A percentile compares a stretch with the other conserved stretches of the same genome.
Evolutionary conservation across 192 early-diverging fungal species (phyloP).

Genomic region (Coemansia sp.): DNA sequence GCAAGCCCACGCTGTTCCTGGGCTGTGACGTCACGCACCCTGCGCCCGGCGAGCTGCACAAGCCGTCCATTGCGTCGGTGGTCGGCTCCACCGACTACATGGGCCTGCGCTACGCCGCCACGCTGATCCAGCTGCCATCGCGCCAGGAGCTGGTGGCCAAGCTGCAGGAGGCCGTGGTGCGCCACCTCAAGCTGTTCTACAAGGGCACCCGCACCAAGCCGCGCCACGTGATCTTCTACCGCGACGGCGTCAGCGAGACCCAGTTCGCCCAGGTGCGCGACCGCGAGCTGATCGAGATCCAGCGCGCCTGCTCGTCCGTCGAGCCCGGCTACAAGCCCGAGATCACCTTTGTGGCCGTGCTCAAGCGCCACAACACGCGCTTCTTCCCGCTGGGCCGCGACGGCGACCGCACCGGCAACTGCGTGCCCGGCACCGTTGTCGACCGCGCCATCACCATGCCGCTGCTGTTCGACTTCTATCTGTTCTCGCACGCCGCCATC

Average conservation of each 20-base stretch:
- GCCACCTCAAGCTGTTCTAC: conserved; percentile 65
- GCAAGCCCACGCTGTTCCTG: conserved; percentile 81
- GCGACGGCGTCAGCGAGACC: conserved; percentile 87
- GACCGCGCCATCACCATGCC: conserved; percentile 73
- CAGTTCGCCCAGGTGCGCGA: conserved; percentile 76
- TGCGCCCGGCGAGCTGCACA: conserved; percentile 58
- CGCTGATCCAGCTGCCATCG: conserved; percentile 63
- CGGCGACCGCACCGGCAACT: conserved; percentile 75
- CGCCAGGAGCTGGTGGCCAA: conserved; percentile 69
- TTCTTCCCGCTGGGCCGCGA: conserved; percentile 70
- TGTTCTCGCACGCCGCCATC: conserved; percentile 86
- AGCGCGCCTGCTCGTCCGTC: conserved; percentile 56
- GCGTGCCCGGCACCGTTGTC: conserved; percentile 75
- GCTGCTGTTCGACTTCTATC: conserved; percentile 78
- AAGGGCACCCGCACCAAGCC: conserved; percentile 59
- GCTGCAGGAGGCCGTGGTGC: conserved; percentile 58
- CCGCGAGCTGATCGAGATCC: conserved; percentile 71
- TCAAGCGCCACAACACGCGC: conserved; percentile 80
- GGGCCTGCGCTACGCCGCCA: conserved; percentile 60
- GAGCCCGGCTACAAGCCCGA: conserved; percentile 68
- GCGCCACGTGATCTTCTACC: conserved; percentile 75
- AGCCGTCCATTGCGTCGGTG: conserved; percentile 74
- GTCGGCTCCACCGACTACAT: conserved; percentile 66
- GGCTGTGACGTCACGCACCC: conserved; percentile 92
- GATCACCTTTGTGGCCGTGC: conserved; percentile 67